These are phyloP conservation scores for Grosmannia serpens DNA, from an alignment of 2,329 filamentous ascomycete genomes.

Conservation along the genomic window DNA sequence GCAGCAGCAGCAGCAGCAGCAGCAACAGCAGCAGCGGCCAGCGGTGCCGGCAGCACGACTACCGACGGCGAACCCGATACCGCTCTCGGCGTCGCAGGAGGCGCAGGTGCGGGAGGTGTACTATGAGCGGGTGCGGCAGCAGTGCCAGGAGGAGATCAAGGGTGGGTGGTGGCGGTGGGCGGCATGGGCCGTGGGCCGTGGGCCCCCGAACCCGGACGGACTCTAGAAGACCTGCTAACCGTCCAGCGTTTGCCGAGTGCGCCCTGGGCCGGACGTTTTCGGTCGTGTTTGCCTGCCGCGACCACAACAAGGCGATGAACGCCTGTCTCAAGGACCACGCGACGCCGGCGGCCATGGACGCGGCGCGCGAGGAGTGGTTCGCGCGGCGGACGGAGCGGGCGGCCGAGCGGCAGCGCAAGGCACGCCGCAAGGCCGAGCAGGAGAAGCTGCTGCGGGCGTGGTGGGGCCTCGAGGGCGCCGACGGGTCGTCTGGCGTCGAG, in stretches of 20 bases:
- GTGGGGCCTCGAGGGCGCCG: slow-evolving; percentile 41
- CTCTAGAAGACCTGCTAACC: neutral
- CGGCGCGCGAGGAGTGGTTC: slow-evolving; percentile 90
- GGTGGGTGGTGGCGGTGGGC: slow-evolving; percentile 24
- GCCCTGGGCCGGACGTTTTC: slow-evolving; percentile 76
- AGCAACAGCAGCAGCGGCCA: neutral
- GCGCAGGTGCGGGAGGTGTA: slow-evolving; percentile 71
- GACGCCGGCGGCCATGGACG: slow-evolving; percentile 74
- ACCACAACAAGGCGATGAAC: slow-evolving; percentile 79
- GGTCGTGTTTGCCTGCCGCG: slow-evolving; percentile 75
- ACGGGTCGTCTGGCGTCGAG: slow-evolving; percentile 25
- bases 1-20: neutral
- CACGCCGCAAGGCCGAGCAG: slow-evolving; percentile 47
- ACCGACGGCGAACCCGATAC: slow-evolving; percentile 66
- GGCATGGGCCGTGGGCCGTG: too few species aligned
- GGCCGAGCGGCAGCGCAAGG: slow-evolving; percentile 52
- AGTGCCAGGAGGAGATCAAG: slow-evolving; percentile 70
- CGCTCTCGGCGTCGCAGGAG: slow-evolving; percentile 72
- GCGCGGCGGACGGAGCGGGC: slow-evolving; percentile 59
- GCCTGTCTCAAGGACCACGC: slow-evolving; percentile 82
- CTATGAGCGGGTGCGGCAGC: slow-evolving; percentile 63
- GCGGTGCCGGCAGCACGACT: slow-evolving; percentile 19
- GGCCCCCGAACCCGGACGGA: too few species aligned
- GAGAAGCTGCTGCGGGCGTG: slow-evolving; percentile 55
- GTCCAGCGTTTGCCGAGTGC: slow-evolving; percentile 78